Conservation (phyloP, 106 monocot species). For the Dactylorhiza incarnata region DNA sequence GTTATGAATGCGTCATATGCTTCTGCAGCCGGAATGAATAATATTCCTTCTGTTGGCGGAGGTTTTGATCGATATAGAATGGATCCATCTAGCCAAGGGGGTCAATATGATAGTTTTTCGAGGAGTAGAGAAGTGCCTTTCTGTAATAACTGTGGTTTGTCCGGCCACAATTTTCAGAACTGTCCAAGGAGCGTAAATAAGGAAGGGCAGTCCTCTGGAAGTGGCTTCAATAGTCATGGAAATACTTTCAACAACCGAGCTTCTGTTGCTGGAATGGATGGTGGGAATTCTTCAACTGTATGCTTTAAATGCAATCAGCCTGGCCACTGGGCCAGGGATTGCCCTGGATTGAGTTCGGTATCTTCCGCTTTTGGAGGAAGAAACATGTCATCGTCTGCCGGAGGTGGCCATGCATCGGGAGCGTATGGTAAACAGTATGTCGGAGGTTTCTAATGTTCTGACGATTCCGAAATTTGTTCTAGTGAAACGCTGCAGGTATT, state of each 20-base stretch:
- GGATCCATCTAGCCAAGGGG: slow-evolving; percentile 7
- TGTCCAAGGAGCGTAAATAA: slow-evolving; percentile 29
- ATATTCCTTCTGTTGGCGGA: slow-evolving; percentile 9
- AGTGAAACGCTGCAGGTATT: too few species aligned
- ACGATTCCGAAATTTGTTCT: too few species aligned
- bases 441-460: slow-evolving; percentile 4
- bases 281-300: slow-evolving; percentile 19
- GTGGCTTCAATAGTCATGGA: slow-evolving; percentile 23
- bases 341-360: slow-evolving; percentile 29
- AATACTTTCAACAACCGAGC: slow-evolving; percentile 23
- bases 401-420: neutral
- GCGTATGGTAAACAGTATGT: neutral
- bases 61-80: slow-evolving; percentile 8
- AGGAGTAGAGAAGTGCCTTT: slow-evolving; percentile 14
- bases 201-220: slow-evolving; percentile 22
- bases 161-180: slow-evolving; percentile 42
- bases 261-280: slow-evolving; percentile 11
- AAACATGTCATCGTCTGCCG: neutral
- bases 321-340: slow-evolving; percentile 84
- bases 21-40: slow-evolving; percentile 20
- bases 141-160: slow-evolving; percentile 32
- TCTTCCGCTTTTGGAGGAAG: slow-evolving; percentile 4
- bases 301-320: slow-evolving; percentile 80
- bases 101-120: slow-evolving; percentile 13
- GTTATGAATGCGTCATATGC: slow-evolving; percentile 7